These are phyloP conservation scores for Suillus placidus DNA, from an alignment of 768 basidiomycete genomes.

Conservation along the genomic window DNA sequence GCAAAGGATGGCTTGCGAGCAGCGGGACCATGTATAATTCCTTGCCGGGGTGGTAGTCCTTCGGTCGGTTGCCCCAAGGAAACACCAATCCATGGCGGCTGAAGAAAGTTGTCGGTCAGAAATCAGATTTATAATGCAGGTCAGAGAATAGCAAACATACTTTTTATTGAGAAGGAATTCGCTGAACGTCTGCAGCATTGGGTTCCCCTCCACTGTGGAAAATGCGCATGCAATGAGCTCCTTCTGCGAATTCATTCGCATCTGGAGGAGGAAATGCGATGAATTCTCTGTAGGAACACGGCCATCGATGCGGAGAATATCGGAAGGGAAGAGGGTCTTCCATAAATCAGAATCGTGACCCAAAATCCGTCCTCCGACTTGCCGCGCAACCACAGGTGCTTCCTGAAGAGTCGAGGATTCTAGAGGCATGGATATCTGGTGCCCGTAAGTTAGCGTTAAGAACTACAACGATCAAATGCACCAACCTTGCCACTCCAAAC, in stretches of 20 bases:
- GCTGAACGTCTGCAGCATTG: constrained; percentile 59
- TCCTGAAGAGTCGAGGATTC: constrained; percentile 72
- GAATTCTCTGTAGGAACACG: constrained; percentile 81
- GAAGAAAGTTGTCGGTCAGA: constrained; percentile 19
- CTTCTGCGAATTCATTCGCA: constrained; percentile 72
- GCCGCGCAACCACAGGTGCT: constrained; percentile 68
- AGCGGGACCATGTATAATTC: constrained; percentile 89
- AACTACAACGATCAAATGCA: constrained; percentile 13
- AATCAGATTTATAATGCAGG: constrained; percentile 11
- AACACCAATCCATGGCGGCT: constrained; percentile 88
- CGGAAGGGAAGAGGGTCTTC: constrained; percentile 74
- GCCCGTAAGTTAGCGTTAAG: constrained; percentile 18
- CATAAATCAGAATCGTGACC: constrained; percentile 63
- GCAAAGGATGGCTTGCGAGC: constrained; percentile 62
- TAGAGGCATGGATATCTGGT: constrained; percentile 77
- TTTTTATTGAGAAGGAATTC: constrained; percentile 73
- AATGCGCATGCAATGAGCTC: constrained; percentile 83
- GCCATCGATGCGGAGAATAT: constrained; percentile 76
- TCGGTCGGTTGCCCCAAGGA: constrained; percentile 79
- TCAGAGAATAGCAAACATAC: constrained; percentile 44
- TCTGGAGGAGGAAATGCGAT: constrained; percentile 76
- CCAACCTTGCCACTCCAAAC: constrained; percentile 81
- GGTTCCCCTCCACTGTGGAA: constrained; percentile 50
- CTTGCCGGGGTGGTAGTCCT: constrained; percentile 75
- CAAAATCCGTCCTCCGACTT: constrained; percentile 75